Conservation (phyloP, 2,329 filamentous ascomycete genomes). For the Escovopsis sp. region DNA sequence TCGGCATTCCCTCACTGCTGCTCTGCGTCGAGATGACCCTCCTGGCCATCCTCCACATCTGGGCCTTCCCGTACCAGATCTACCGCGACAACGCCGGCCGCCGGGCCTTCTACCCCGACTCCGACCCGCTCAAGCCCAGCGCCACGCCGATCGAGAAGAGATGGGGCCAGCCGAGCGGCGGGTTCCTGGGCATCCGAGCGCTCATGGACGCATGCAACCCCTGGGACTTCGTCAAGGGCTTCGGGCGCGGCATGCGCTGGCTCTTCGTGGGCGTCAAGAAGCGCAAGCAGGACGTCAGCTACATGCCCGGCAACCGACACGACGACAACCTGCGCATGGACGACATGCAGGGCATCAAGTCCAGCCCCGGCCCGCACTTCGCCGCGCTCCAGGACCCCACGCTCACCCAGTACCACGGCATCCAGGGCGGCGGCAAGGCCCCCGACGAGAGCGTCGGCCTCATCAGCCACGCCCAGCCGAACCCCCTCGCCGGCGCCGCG, state of each 20-base stretch:
- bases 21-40: slow-evolving; percentile 76
- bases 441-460: slow-evolving; percentile 29
- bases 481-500: slow-evolving; percentile 7
- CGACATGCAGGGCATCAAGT: slow-evolving; percentile 18
- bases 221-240: slow-evolving; percentile 71
- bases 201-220: slow-evolving; percentile 61
- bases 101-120: slow-evolving; percentile 31
- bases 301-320: slow-evolving; percentile 17
- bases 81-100: slow-evolving; percentile 38
- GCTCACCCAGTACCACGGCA: slow-evolving; percentile 4
- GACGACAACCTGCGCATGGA: slow-evolving; percentile 25
- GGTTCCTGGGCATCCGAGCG: slow-evolving; percentile 49
- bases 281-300: slow-evolving; percentile 39
- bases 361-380: slow-evolving; percentile 2
- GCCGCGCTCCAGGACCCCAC: neutral
- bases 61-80: slow-evolving; percentile 64
- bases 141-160: slow-evolving; percentile 25
- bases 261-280: slow-evolving; percentile 57
- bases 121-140: slow-evolving; percentile 26
- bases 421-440: slow-evolving; percentile 15
- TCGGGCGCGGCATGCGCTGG: slow-evolving; percentile 66
- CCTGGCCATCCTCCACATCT: slow-evolving; percentile 65
- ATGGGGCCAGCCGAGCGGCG: slow-evolving; percentile 42
- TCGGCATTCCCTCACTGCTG: slow-evolving; percentile 64
- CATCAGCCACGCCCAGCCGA: slow-evolving; percentile 23